Evolutionary conservation across 2,329 filamentous ascomycete genomes (phyloP).

Genomic region (Colletotrichum lini): DNA sequence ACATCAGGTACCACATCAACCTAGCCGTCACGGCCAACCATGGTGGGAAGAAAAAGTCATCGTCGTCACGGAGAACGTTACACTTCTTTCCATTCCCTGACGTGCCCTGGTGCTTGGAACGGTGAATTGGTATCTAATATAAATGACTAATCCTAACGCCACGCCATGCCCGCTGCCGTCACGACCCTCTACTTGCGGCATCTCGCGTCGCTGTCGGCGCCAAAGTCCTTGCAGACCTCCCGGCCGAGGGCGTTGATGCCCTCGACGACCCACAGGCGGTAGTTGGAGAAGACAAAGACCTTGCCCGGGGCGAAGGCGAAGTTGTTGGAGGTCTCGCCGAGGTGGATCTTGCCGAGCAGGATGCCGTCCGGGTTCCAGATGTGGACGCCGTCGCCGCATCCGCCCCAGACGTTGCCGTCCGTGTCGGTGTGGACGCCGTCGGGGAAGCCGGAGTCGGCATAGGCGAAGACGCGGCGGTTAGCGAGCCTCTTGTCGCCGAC

Average conservation of each 20-base stretch:
- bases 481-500: slow-evolving; percentile 30
- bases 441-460: slow-evolving; percentile 62
- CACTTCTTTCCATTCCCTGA: too few relatives aligned
- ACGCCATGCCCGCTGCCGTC: not conserved
- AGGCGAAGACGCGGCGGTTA: slow-evolving; percentile 66
- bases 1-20: too few relatives aligned
- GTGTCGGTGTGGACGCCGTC: slow-evolving; percentile 62
- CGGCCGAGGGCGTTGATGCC: slow-evolving; percentile 42
- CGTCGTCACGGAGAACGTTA: too few relatives aligned
- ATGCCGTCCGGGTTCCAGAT: slow-evolving; percentile 63
- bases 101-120: not conserved
- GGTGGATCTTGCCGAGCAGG: slow-evolving; percentile 61
- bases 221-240: slow-evolving; percentile 46
- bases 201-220: slow-evolving; percentile 31
- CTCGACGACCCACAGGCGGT: slow-evolving; percentile 53
- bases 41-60: too few relatives aligned
- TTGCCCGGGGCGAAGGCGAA: slow-evolving; percentile 62
- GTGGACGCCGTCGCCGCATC: slow-evolving; percentile 64
- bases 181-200: slow-evolving; percentile 6
- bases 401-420: slow-evolving; percentile 64
- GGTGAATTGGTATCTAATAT: not conserved
- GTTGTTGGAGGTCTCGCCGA: slow-evolving; percentile 60
- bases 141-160: not conserved
- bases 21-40: too few relatives aligned
- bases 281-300: slow-evolving; percentile 65